Conservation (phyloP, 2,329 filamentous ascomycete genomes). For the Colletotrichum costaricense region DNA sequence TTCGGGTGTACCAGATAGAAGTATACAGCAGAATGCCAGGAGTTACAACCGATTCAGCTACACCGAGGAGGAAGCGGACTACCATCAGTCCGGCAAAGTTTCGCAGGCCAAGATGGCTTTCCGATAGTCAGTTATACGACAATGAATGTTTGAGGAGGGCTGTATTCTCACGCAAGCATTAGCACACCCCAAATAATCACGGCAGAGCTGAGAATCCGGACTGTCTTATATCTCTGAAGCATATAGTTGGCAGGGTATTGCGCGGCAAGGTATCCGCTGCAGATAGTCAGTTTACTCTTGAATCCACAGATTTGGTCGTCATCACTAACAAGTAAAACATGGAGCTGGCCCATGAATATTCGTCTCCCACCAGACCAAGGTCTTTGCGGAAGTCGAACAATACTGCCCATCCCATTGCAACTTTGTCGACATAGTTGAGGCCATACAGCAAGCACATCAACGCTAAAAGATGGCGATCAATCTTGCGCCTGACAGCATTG, state of each 20-base stretch:
- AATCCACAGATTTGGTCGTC: not conserved
- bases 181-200: slow-evolving; percentile 36
- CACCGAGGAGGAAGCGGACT: slow-evolving; percentile 34
- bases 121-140: too few species aligned
- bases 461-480: slow-evolving; percentile 17
- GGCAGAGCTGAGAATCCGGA: slow-evolving; percentile 35
- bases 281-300: too few species aligned
- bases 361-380: slow-evolving; percentile 36
- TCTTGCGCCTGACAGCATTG: too few species aligned
- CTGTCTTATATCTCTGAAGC: slow-evolving; percentile 37
- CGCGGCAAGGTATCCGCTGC: too few species aligned
- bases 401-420: slow-evolving; percentile 41
- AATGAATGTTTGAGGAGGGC: not conserved
- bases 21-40: slow-evolving; percentile 16
- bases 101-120: not conserved
- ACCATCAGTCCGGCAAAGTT: slow-evolving; percentile 39
- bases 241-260: not conserved
- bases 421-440: slow-evolving; percentile 40
- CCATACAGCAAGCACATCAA: slow-evolving; percentile 41
- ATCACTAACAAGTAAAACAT: slow-evolving; percentile 3
- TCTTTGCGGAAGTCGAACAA: slow-evolving; percentile 39
- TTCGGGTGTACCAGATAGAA: slow-evolving; percentile 32
- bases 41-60: slow-evolving; percentile 34
- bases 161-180: slow-evolving; percentile 37
- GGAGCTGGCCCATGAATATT: slow-evolving; percentile 14